These are phyloP conservation scores for Dalechampia spathulata DNA, from an alignment of 441 rosid genomes.

Conservation along the genomic window DNA sequence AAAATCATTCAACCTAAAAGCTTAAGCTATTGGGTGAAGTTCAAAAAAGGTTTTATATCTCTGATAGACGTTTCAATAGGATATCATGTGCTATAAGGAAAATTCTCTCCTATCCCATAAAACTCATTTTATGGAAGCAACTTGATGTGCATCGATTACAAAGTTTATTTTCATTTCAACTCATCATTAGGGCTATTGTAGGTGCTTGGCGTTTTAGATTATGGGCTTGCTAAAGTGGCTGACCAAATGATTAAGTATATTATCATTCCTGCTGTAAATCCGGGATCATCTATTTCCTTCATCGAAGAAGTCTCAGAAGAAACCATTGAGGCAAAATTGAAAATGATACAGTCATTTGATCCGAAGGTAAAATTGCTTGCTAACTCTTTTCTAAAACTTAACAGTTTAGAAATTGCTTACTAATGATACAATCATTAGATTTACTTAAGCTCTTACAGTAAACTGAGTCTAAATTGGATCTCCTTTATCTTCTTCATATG, in stretches of 20 bases:
- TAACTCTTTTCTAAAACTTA: background rate
- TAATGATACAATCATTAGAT: too few relatives aligned
- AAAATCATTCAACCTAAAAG: too few relatives aligned
- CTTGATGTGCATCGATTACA: background rate
- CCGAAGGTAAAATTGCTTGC: conserved; percentile 36
- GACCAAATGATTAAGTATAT: conserved; percentile 75
- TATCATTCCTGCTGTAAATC: conserved; percentile 60
- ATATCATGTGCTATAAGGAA: too few relatives aligned
- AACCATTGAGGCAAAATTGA: conserved; percentile 44
- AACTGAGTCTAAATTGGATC: background rate
- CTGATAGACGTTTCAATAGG: too few relatives aligned
- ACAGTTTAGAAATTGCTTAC: too few relatives aligned
- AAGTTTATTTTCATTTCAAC: background rate
- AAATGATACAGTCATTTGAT: conserved; percentile 40
- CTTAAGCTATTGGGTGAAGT: too few relatives aligned
- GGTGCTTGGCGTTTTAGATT: conserved; percentile 80
- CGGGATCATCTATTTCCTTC: conserved; percentile 40
- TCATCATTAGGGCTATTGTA: conserved; percentile 28
- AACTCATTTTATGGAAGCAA: background rate
- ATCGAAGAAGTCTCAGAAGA: conserved; percentile 51
- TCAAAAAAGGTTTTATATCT: too few relatives aligned
- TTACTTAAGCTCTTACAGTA: conserved; percentile 3
- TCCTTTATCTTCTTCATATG: background rate
- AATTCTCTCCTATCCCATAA: background rate
- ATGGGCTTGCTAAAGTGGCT: conserved; percentile 86